Evolutionary conservation across 148 eudicot species (phyloP).

Genomic region (Chenopodium album): DNA sequence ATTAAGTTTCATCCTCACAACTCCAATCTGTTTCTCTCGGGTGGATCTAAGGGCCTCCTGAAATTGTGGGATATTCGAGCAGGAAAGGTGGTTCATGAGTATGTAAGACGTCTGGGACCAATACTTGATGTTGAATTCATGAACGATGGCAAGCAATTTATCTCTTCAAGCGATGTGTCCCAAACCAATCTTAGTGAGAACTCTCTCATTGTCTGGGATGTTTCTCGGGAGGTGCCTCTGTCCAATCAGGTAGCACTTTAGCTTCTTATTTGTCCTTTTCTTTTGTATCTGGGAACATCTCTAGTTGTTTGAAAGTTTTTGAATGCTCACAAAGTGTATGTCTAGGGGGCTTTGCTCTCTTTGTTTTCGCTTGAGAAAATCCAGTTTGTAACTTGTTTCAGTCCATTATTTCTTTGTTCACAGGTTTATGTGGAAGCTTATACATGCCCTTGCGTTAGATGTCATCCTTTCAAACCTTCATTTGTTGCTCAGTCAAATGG

Average conservation of each 20-base stretch:
- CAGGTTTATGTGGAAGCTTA: slow-evolving; percentile 79
- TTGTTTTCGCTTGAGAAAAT: background rate
- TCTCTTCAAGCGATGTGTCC: slow-evolving; percentile 86
- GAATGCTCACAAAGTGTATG: background rate
- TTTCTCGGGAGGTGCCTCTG: slow-evolving; percentile 71
- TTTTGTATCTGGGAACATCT: background rate
- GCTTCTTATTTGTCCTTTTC: background rate
- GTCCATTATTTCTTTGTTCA: background rate
- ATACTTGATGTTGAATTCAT: slow-evolving; percentile 87
- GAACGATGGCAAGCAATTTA: slow-evolving; percentile 56
- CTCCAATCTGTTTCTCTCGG: slow-evolving; percentile 72
- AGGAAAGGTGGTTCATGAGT: slow-evolving; percentile 61
- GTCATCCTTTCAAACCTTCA: slow-evolving; percentile 65
- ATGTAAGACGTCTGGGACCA: slow-evolving; percentile 60
- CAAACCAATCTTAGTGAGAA: slow-evolving; percentile 78
- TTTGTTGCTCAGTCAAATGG: slow-evolving; percentile 90
- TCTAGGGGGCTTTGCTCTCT: background rate
- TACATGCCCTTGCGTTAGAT: slow-evolving; percentile 69
- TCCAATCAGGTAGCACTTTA: slow-evolving; percentile 76
- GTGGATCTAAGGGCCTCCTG: slow-evolving; percentile 76
- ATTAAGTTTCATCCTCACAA: slow-evolving; percentile 72
- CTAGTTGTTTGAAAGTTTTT: background rate
- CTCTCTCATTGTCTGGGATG: slow-evolving; percentile 86
- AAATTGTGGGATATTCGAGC: slow-evolving; percentile 83
- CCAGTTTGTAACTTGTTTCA: background rate